A percentile compares a stretch with the other conserved stretches of the same genome.
phyloP scores from a whole-genome alignment of 2,329 filamentous ascomycete species.

The Cercospora beticola region DNA sequence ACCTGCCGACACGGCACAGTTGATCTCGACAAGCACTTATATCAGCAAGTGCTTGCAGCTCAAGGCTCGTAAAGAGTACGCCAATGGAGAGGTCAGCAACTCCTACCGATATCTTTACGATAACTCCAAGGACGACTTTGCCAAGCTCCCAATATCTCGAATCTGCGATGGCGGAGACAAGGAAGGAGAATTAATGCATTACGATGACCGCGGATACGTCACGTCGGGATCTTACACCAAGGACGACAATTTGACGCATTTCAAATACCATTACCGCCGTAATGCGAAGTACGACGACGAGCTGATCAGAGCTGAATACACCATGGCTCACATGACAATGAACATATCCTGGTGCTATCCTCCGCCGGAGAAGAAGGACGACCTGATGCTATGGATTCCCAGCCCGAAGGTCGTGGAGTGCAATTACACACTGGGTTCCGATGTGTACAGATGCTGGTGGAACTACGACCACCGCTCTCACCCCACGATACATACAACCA shows the following conservation, averaged over 20 bases:
- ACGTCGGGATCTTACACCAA: slow-evolving; percentile 55
- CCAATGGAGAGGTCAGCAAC: slow-evolving; percentile 46
- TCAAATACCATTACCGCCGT: slow-evolving; percentile 57
- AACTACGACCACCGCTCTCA: slow-evolving; percentile 17
- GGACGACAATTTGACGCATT: slow-evolving; percentile 53
- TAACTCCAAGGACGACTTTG: slow-evolving; percentile 40
- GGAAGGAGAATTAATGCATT: slow-evolving; percentile 50
- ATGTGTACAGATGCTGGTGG: slow-evolving; percentile 7
- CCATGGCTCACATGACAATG: slow-evolving; percentile 54
- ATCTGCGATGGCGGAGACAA: slow-evolving; percentile 50
- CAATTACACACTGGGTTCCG: slow-evolving; percentile 7
- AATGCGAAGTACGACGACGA: slow-evolving; percentile 56
- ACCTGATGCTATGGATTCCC: slow-evolving; percentile 8
- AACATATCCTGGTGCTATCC: slow-evolving; percentile 49
- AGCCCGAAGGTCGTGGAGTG: slow-evolving; percentile 9
- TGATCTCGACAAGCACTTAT: slow-evolving; percentile 52
- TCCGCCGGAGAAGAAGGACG: slow-evolving; percentile 7
- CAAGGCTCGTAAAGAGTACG: slow-evolving; percentile 46
- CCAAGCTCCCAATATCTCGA: slow-evolving; percentile 41
- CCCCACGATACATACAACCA: slow-evolving; percentile 12
- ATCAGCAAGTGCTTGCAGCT: slow-evolving; percentile 48
- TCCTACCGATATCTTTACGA: slow-evolving; percentile 53
- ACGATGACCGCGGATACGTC: slow-evolving; percentile 55
- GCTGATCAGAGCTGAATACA: slow-evolving; percentile 56
- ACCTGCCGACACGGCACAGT: slow-evolving; percentile 43